Base-by-base conservation (phyloP, 805 yeast genomes). In the Metschnikowia sp. region DNA sequence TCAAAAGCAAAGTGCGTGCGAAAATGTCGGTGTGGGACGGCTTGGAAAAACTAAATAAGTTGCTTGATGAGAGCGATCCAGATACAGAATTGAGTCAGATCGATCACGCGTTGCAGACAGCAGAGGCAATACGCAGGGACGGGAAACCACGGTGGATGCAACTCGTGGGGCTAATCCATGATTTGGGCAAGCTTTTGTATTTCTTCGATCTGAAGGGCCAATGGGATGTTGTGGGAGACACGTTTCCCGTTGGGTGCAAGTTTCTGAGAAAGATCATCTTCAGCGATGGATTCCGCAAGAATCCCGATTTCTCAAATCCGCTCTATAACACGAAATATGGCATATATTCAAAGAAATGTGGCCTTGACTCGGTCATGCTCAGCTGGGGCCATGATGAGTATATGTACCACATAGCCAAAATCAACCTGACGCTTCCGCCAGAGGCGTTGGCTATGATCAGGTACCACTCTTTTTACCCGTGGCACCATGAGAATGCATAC, bases 301-400 rank as follows among this genome's bases (percentile, higher is more conserved):
- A 84, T 60, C 84, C 85, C 1, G 90, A 84, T 59, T 69, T 67
- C 44, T 63, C 69, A 19, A 84, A 83, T 55, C 88, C 88, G 6
- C 69, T 84, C 35, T 84, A 84, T 61, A 78, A 77, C 44, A 73
- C 85, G 15, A 82, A 83, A 60, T 81, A 74, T 60, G 90, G 90
- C 3, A 79, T 84, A 31, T 84, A 84, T 59, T 75, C 79, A 30
- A 77, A 75, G 34, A 72, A 78, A 49, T 83, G 88, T 62, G 90
- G 90, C 0, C 62, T 84, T 32, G 86, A 81, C 49, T 79, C 81
- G 36, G 86, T 84, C 28, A 82, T 84, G 85, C 63, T 84, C 36
- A 81, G 86, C 47, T 84, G 88, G 89, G 90, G 90, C 5, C 90
- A 84, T 57, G 90, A 84, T 61, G 90, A 84, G 59, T 84, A 84